Evolutionary conservation across 2,329 filamentous ascomycete genomes (phyloP).

Genomic region (Akanthomyces uredinophilus): DNA sequence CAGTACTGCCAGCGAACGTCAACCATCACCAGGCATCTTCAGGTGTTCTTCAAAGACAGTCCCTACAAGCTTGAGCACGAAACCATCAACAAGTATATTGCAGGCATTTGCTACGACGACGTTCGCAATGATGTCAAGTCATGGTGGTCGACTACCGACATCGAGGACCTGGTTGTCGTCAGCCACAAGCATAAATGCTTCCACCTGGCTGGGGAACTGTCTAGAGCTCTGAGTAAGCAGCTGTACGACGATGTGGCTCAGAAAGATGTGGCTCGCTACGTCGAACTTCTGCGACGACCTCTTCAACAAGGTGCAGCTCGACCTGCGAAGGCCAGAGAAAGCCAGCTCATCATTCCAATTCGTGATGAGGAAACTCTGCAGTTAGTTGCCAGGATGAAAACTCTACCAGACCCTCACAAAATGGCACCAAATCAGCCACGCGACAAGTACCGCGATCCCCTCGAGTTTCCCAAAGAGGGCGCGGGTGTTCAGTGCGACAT

Average conservation of each 20-base stretch:
- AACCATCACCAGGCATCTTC: constrained; percentile 30
- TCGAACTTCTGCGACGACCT: constrained; percentile 42
- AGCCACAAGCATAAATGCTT: constrained; percentile 49
- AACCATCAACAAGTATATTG: constrained; percentile 42
- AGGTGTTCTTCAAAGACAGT: constrained; percentile 28
- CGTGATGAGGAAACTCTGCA: constrained; percentile 26
- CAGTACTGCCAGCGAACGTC: constrained; percentile 44
- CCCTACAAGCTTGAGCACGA: constrained; percentile 11
- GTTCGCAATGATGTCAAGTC: constrained; percentile 38
- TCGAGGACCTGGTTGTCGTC: constrained; percentile 35
- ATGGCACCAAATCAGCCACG: constrained; percentile 46
- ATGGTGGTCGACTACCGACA: constrained; percentile 16
- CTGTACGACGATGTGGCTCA: constrained; percentile 37
- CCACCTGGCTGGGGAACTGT: constrained; percentile 52
- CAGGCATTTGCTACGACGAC: constrained; percentile 44
- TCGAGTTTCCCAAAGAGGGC: constrained; percentile 73
- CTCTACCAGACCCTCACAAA: constrained; percentile 45
- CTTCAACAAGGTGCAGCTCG: constrained; percentile 20
- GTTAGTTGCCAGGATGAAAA: constrained; percentile 39
- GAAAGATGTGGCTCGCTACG: constrained; percentile 41
- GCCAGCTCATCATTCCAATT: constrained; percentile 32
- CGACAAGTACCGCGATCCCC: constrained; percentile 50
- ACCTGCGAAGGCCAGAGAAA: constrained; percentile 14
- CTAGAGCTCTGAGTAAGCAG: constrained; percentile 45
- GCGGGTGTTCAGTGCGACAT: constrained; percentile 87